Base-by-base conservation (phyloP, 345 rosid species). In the Hirschfeldia incana region DNA sequence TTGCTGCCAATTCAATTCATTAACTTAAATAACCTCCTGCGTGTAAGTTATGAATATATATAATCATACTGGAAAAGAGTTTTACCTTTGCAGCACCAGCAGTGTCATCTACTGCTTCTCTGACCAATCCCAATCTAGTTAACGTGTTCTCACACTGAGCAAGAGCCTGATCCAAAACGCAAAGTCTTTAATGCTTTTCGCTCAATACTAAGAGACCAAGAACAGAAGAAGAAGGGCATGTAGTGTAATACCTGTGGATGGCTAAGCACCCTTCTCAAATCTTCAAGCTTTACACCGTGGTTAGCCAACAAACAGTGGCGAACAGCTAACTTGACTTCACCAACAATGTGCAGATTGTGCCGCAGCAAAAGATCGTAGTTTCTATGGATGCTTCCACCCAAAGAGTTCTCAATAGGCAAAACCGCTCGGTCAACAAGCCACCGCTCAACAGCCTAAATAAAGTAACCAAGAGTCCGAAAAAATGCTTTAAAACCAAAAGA, bases 301-400 rank as follows among this genome's bases (percentile, higher is more conserved):
- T 95, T 93, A 36, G 98, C 99, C 76, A 95, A 82, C 70, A 95
- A 85, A 90, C 99, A 95, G 79, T 95, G 99, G 9, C 88, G 90
- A 68, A 95, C 94, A 17, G 94, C 90, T 64, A 93, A 84, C 79
- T 93, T 95, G 65, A 95, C 97, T 83, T 95, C 99, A 65, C 99
- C 99, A 8, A 95, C 98, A 69, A 95, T 95, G 80, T 95, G 98
- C 85, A 95, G 85, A 77, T 87, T 87, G 80, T 95, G 99, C 34
- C 97, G 89, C 51, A 95, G 91, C 77, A 95, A 84, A 46, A 95
- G 97, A 78, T 95, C 98, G 69, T 92, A 94, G 82, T 94, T 94
- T 86, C 98, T 84, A 78, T 95, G 99, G 78, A 95, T 95, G 86
- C 99, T 95, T 75, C 99, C 99, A 69, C 98, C 99, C 74, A 95